Base-by-base conservation (phyloP, 169 alveolate species). In the Plasmodium malariae region DNA sequence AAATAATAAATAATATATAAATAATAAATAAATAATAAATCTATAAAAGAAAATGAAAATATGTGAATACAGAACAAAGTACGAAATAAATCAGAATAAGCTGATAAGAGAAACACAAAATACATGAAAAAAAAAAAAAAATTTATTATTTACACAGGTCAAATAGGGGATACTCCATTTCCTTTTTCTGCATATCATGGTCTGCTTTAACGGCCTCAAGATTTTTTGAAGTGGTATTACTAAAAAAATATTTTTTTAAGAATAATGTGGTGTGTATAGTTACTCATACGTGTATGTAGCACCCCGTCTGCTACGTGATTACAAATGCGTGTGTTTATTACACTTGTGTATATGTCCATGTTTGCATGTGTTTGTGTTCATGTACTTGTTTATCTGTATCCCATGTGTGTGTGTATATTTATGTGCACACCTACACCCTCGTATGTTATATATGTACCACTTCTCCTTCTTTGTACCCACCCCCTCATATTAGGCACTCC, bases 191-290 rank as follows among this genome's bases (percentile, higher is more conserved):
- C 49, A 92, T 94, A 7, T 63, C 88, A 34, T 93, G 96, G 93
- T 93, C 97, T 54, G 95, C 97, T 32, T 88, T 92, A 60, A 96
- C 94, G 71, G 97, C 98, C n/a, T 90, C 98, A 9, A 74, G 94
- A 87, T 96, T 94, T 92, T 94, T 96, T 90, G 97, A 96, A 83
- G 93, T 88, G 85, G 91, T 83, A 83, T 2, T 3, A 24, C 7
- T 12, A 45, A 57, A 55, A 37, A n/a, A n/a, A n/a, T n/a, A n/a
- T n/a, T n/a, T n/a, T n/a, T n/a, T n/a, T n/a, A n/a, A n/a, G n/a
- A n/a, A n/a, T n/a, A n/a, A n/a, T n/a, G n/a, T n/a, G n/a, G n/a
- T n/a, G n/a, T n/a, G n/a, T n/a, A n/a, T n/a, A n/a, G n/a, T n/a
- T n/a, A n/a, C n/a, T n/a, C n/a, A n/a, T n/a, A n/a, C n/a, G n/a